Conservation (phyloP, 2,329 filamentous ascomycete genomes). For the Penicillium sp. region DNA sequence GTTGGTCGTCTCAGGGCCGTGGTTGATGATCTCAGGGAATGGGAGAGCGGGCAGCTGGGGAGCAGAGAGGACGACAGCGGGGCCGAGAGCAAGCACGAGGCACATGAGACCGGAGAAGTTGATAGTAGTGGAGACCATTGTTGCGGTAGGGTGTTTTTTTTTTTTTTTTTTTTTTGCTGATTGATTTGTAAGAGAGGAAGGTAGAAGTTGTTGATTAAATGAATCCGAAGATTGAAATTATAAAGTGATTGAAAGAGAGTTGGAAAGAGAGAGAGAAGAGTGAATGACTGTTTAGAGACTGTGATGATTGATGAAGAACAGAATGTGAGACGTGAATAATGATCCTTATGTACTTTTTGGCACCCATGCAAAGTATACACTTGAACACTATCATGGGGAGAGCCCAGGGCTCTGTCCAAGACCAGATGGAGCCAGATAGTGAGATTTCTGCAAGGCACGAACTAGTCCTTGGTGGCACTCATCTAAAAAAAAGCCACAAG, state of each 20-base stretch:
- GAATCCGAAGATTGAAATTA: slow-evolving; percentile 4
- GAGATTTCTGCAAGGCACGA: slow-evolving; percentile 25
- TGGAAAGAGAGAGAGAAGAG: slow-evolving; percentile 10
- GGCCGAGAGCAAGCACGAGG: slow-evolving; percentile 31
- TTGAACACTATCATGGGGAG: slow-evolving; percentile 14
- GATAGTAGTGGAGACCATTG: slow-evolving; percentile 29
- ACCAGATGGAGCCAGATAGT: slow-evolving; percentile 4
- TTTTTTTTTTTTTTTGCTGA: not conserved
- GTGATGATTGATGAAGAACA: slow-evolving; percentile 17
- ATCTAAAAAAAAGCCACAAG: slow-evolving; percentile 17
- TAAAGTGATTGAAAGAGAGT: slow-evolving; percentile 10
- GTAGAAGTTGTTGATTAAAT: slow-evolving; percentile 7
- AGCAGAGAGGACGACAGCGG: slow-evolving; percentile 30
- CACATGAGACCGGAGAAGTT: slow-evolving; percentile 32
- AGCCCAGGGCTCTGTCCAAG: slow-evolving; percentile 17
- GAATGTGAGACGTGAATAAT: not conserved
- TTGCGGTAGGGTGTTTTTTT: slow-evolving; percentile 7
- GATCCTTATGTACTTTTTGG: slow-evolving; percentile 26
- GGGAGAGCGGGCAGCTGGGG: slow-evolving; percentile 22
- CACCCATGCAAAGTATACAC: not conserved
- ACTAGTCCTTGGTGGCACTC: slow-evolving; percentile 22
- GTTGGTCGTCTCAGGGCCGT: slow-evolving; percentile 12
- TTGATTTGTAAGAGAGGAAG: slow-evolving; percentile 2
- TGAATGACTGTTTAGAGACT: slow-evolving; percentile 24
- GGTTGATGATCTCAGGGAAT: slow-evolving; percentile 1